Evolutionary conservation across 176 grass and related monocot genomes (phyloP).

Genomic region (Elaeis guineensis): DNA sequence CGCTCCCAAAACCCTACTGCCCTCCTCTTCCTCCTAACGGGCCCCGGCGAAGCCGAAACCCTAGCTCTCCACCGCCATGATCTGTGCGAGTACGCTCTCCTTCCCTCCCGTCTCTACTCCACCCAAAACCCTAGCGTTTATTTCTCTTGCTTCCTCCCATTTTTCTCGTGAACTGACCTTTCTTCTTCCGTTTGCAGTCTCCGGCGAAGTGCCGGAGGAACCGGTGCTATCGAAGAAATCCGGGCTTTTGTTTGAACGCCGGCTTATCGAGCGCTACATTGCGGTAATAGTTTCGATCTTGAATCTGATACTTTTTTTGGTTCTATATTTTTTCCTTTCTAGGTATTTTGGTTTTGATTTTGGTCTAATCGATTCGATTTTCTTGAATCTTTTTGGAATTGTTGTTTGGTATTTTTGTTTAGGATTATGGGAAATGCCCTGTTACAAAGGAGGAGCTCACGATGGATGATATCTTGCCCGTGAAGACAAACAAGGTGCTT

Average conservation of each 20-base stretch:
- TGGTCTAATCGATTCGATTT: too few species aligned
- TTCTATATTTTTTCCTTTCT: too few species aligned
- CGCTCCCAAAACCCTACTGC: constrained; percentile 9
- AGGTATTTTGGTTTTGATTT: too few species aligned
- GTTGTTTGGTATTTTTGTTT: background rate
- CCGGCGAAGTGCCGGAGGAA: constrained; percentile 94
- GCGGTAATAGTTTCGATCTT: constrained; percentile 26
- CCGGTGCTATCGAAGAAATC: constrained; percentile 97
- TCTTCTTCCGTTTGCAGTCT: constrained; percentile 42
- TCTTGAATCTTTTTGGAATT: background rate
- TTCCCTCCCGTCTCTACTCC: constrained; percentile 1
- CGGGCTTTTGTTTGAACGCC: constrained; percentile 78
- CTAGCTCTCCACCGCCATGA: constrained; percentile 38
- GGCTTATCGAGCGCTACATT: constrained; percentile 79
- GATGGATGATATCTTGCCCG: constrained; percentile 73
- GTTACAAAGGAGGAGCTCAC: constrained; percentile 89
- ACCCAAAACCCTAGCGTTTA: constrained; percentile 23
- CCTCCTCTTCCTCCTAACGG: constrained; percentile 6
- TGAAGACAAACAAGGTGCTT: constrained; percentile 92
- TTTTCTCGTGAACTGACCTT: background rate
- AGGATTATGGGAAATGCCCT: constrained; percentile 94
- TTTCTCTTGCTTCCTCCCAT: constrained; percentile 6
- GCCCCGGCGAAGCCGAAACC: constrained; percentile 1
- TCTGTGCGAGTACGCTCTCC: constrained; percentile 67
- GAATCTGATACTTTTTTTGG: too few species aligned